Conservation (phyloP, 129 eudicot species). For the Flaveria linearis region DNA sequence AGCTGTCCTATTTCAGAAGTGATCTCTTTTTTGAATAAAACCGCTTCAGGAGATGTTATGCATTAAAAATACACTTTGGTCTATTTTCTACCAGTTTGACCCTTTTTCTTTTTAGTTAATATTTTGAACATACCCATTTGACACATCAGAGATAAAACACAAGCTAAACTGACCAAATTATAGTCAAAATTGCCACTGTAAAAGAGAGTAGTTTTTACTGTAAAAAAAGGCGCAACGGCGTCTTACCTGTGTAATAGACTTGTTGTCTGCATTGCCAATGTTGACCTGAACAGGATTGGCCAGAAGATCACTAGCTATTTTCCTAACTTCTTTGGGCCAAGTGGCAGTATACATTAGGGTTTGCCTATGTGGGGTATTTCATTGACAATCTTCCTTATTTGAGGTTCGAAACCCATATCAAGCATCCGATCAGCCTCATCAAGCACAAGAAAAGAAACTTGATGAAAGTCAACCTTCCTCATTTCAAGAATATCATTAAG, state of each 20-base stretch:
- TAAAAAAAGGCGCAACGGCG: neutral
- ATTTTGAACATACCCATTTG: neutral
- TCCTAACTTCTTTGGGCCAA: slow-evolving; percentile 96
- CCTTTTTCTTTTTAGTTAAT: neutral
- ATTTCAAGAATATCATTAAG: slow-evolving; percentile 94
- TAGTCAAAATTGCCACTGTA: neutral
- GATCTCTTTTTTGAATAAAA: neutral
- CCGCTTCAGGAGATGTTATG: neutral
- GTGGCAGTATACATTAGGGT: slow-evolving; percentile 98
- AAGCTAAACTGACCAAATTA: neutral
- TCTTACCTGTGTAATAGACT: slow-evolving; percentile 89
- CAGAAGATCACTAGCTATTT: slow-evolving; percentile 87
- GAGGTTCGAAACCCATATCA: slow-evolving; percentile 99
- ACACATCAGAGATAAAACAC: neutral
- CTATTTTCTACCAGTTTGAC: neutral
- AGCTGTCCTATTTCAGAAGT: neutral
- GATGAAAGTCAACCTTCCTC: slow-evolving; percentile 77
- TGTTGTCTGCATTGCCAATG: slow-evolving; percentile 90
- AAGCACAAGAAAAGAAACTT: slow-evolving; percentile 82
- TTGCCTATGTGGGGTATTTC: slow-evolving; percentile 93
- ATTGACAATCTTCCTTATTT: slow-evolving; percentile 89
- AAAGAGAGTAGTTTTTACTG: neutral
- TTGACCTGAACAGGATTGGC: slow-evolving; percentile 89
- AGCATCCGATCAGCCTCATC: slow-evolving; percentile 99
- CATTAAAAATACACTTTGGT: neutral